These are phyloP conservation scores for Agapanthus africanus DNA, from an alignment of 106 monocot species.

Conservation along the genomic window DNA sequence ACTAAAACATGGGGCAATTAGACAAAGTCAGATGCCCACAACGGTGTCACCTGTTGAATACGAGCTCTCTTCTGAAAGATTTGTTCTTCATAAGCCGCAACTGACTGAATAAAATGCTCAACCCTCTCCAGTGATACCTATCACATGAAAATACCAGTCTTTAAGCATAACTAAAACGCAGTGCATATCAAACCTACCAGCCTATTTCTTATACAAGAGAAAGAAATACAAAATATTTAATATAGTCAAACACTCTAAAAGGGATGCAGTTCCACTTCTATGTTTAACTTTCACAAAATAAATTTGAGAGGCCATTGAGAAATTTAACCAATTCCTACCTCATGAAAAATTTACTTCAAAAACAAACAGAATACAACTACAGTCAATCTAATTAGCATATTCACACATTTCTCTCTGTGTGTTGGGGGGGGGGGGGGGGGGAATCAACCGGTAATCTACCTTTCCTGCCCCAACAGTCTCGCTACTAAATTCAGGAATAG, in stretches of 20 bases:
- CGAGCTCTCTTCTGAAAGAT: conserved; percentile 88
- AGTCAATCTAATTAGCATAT: neutral
- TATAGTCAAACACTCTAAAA: neutral
- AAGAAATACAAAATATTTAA: neutral
- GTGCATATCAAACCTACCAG: neutral
- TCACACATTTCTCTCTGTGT: too few relatives aligned
- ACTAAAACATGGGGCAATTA: neutral
- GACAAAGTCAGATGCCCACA: neutral
- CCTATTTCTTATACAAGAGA: neutral
- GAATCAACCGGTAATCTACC: too few relatives aligned
- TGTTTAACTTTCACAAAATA: too few relatives aligned
- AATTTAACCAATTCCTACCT: too few relatives aligned
- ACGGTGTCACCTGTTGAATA: conserved; percentile 57
- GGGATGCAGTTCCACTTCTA: neutral
- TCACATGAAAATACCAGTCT: too few relatives aligned
- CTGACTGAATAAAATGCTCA: conserved; percentile 91
- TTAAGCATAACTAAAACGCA: neutral
- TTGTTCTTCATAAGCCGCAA: conserved; percentile 81
- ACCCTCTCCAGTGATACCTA: conserved; percentile 77
- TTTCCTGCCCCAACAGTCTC: too few relatives aligned
- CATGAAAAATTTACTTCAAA: too few relatives aligned
- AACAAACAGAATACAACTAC: too few relatives aligned
- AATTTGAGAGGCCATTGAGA: too few relatives aligned
- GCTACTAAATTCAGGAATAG: neutral
- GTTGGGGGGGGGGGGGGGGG: too few relatives aligned